These are phyloP conservation scores for Moesziomyces sp. DNA, from an alignment of 1,284 basidiomycete genomes.

Conservation along the genomic window DNA sequence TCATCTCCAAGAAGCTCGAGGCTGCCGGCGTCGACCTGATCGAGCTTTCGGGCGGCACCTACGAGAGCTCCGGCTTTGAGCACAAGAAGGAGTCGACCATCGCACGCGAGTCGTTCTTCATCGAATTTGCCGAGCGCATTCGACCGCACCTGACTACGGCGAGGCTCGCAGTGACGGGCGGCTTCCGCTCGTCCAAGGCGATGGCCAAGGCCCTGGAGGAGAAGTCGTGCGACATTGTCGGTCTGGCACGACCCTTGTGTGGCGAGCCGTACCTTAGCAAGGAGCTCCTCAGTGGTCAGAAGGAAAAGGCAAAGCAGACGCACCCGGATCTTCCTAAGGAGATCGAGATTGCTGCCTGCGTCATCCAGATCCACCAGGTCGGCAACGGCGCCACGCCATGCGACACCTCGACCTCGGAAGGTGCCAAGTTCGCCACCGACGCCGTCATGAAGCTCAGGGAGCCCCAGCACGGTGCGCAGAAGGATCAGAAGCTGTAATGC, in stretches of 20 bases:
- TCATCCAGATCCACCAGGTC: slow-evolving; percentile 41
- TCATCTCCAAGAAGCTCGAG: slow-evolving; percentile 71
- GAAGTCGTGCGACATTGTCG: slow-evolving; percentile 52
- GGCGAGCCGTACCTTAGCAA: slow-evolving; percentile 48
- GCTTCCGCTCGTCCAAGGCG: slow-evolving; percentile 75
- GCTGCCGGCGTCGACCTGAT: slow-evolving; percentile 76
- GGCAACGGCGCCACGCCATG: slow-evolving; percentile 26
- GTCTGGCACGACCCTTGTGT: slow-evolving; percentile 40
- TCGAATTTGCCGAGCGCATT: slow-evolving; percentile 68
- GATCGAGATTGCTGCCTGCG: slow-evolving; percentile 42
- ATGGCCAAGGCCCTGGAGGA: slow-evolving; percentile 72
- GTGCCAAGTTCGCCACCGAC: slow-evolving; percentile 41
- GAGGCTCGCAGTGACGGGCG: slow-evolving; percentile 83
- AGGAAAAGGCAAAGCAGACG: slow-evolving; percentile 26
- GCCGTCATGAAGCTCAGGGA: slow-evolving; percentile 28
- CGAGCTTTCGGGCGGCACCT: slow-evolving; percentile 87
- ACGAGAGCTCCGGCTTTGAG: slow-evolving; percentile 78
- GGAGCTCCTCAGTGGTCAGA: slow-evolving; percentile 31
- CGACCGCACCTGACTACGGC: slow-evolving; percentile 50
- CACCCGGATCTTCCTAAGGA: slow-evolving; percentile 37
- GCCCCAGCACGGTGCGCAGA: slow-evolving; percentile 39
- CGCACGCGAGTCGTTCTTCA: slow-evolving; percentile 71
- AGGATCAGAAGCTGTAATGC: slow-evolving; percentile 25
- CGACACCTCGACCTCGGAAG: slow-evolving; percentile 45
- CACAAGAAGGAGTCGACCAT: slow-evolving; percentile 53